Evolutionary conservation across 805 yeast genomes (phyloP).

Genomic region (Zygoascus flipseniorum): DNA sequence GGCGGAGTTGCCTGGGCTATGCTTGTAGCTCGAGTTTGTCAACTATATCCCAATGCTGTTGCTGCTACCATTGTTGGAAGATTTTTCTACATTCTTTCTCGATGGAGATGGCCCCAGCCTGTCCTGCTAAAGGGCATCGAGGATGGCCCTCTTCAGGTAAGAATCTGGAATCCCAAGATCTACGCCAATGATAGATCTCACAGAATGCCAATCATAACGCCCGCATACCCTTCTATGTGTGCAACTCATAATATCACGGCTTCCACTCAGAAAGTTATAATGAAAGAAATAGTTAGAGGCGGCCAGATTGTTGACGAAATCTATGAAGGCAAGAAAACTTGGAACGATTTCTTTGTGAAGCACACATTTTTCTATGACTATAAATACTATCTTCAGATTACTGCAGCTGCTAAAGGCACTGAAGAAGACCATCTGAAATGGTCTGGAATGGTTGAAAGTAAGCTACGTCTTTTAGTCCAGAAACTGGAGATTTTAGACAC

Average conservation of each 20-base stretch:
- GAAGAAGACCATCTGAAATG: conserved; percentile 82
- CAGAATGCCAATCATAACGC: conserved; percentile 96
- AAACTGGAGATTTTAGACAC: conserved; percentile 75
- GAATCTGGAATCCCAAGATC: conserved; percentile 93
- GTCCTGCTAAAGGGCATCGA: conserved; percentile 87
- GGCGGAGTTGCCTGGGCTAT: conserved; percentile 99
- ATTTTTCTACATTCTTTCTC: conserved; percentile 74
- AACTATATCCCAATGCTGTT: conserved; percentile 91
- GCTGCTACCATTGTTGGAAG: conserved; percentile 85
- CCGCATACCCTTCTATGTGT: conserved; percentile 98
- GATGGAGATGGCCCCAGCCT: conserved; percentile 99
- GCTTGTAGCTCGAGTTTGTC: conserved; percentile 97
- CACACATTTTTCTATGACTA: conserved; percentile 79
- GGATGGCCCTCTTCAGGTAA: conserved; percentile 92
- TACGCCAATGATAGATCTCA: conserved; percentile 87
- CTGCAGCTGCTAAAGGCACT: conserved; percentile 64
- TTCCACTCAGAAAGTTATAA: conserved; percentile 76
- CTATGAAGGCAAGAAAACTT: conserved; percentile 48
- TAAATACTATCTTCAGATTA: conserved; percentile 77
- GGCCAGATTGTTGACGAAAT: conserved; percentile 62
- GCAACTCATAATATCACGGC: conserved; percentile 93
- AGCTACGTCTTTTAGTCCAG: conserved; percentile 68
- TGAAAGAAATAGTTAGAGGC: conserved; percentile 75
- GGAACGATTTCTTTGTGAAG: conserved; percentile 69
- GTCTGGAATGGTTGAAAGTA: conserved; percentile 91